Percentiles rank a stretch among this genome's conserved stretches.
Conservation (phyloP, 345 rosid species). For the Gossypium bickii region DNA sequence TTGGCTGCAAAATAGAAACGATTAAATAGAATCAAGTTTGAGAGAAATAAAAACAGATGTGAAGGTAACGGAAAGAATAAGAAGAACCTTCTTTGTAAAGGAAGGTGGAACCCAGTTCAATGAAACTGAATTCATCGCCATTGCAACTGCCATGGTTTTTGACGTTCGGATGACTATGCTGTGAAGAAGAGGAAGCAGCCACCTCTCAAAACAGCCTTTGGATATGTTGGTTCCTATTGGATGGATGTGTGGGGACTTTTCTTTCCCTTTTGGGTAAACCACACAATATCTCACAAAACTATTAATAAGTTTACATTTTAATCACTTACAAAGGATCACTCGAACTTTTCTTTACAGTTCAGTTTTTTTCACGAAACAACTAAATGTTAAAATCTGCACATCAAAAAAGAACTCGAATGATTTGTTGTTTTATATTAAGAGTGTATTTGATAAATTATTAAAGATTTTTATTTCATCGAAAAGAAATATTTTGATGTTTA, state of each 20-base stretch:
- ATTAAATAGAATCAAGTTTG: not conserved
- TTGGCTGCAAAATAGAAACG: slow-evolving; percentile 26
- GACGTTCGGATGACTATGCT: not conserved
- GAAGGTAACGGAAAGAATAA: not conserved
- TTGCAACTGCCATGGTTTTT: slow-evolving; percentile 2
- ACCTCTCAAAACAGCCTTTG: not conserved
- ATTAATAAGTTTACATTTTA: too few relatives aligned
- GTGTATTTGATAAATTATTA: too few relatives aligned
- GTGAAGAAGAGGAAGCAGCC: not conserved
- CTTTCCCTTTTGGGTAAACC: too few relatives aligned
- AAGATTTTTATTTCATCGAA: too few relatives aligned
- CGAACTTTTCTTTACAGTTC: too few relatives aligned
- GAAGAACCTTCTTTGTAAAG: slow-evolving; percentile 43
- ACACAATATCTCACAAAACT: too few relatives aligned
- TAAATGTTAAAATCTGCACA: accelerated
- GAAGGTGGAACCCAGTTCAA: slow-evolving; percentile 40
- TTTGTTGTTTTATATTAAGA: too few relatives aligned
- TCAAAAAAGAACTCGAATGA: too few relatives aligned
- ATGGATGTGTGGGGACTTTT: not conserved
- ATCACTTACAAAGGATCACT: too few relatives aligned
- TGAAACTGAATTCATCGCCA: slow-evolving; percentile 59
- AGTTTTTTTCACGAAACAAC: too few relatives aligned
- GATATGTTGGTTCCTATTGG: not conserved
- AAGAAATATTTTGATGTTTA: too few relatives aligned
- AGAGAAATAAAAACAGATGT: not conserved